phyloP scores from a whole-genome alignment of 805 yeast species.

The Babjeviella inositovora region DNA sequence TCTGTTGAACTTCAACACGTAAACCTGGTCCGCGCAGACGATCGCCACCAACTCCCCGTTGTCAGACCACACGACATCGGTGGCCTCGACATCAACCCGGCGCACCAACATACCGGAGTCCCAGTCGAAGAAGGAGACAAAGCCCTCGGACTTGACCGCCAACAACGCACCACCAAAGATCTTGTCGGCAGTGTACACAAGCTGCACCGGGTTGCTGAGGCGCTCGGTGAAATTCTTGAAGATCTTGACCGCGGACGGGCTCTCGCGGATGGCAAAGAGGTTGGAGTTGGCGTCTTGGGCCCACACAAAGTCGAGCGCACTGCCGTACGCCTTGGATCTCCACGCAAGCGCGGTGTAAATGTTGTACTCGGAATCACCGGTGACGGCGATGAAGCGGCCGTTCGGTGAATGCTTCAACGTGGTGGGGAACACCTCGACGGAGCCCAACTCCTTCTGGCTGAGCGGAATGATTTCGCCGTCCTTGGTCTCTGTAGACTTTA shows the following conservation, averaged over 20 bases:
- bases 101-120: slow-evolving; percentile 72
- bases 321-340: slow-evolving; percentile 91
- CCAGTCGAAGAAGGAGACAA: slow-evolving; percentile 89
- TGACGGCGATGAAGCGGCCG: slow-evolving; percentile 92
- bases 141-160: slow-evolving; percentile 73
- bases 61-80: slow-evolving; percentile 81
- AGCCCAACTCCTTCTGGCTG: slow-evolving; percentile 83
- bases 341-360: slow-evolving; percentile 94
- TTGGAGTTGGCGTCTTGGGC: slow-evolving; percentile 66
- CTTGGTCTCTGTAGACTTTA: slow-evolving; percentile 50
- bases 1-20: slow-evolving; percentile 60
- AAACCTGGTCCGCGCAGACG: slow-evolving; percentile 54
- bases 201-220: slow-evolving; percentile 41
- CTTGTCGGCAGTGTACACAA: slow-evolving; percentile 61
- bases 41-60: slow-evolving; percentile 81
- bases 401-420: slow-evolving; percentile 85
- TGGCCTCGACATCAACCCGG: slow-evolving; percentile 77
- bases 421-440: slow-evolving; percentile 85
- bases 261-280: slow-evolving; percentile 70
- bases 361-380: slow-evolving; percentile 96
- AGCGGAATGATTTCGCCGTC: slow-evolving; percentile 74
- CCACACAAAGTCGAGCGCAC: slow-evolving; percentile 89
- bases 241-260: slow-evolving; percentile 45
- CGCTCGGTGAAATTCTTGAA: slow-evolving; percentile 79
- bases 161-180: slow-evolving; percentile 81